Evolutionary conservation across 768 basidiomycete species (phyloP), one percentile per base, ranked within the genome.

Genomic region (Hirschioporus abietinus): DNA sequence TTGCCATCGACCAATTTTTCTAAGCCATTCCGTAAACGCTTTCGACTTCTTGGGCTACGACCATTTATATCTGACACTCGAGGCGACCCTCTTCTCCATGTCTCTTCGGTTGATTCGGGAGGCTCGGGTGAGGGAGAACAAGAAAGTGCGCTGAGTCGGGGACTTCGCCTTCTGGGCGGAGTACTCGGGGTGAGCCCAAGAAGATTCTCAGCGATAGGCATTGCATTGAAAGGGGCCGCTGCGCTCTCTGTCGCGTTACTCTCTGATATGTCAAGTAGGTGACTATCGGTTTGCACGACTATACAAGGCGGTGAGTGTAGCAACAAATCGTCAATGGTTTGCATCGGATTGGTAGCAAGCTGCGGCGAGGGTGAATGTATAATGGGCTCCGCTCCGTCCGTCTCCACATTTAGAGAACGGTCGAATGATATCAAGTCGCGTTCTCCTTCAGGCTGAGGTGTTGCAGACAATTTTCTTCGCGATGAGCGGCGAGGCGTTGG

Each of bases 351-450:
- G 20, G 35, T 57, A 64, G 68, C 20, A 52, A 52, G 18, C 3
- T 68, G 58, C 42, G 64, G 35, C 24, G 52, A 26, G 65, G 67
- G 66, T 30, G 67, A 58, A 15, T 18, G 34, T 30, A 23, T 68
- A 66, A 67, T 58, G 52, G 63, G 63, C 35, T 68, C 61, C 30
- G 58, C 15, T 52, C 2, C 42, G 12, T 52, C 42, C 20, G 4
- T 52, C 12, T 3, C 42, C 70, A 66, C 61, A 57, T 35, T 74
- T 70, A 42, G 78, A 74, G 70, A 81, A 76, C 24, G 82, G 70
- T 84, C 82, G 65, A 84, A 78, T 36, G 77, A 78, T 35, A 81
- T 79, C 36, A 79, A 76, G 68, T 77, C 78, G 15, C 8, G 30
- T 30, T 66, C 42, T 52, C 12, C 42, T 52, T 52, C 42, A 52